These are phyloP conservation scores for Ceratocystis lukuohia DNA, from an alignment of 2,329 filamentous ascomycete genomes.

Conservation along the genomic window DNA sequence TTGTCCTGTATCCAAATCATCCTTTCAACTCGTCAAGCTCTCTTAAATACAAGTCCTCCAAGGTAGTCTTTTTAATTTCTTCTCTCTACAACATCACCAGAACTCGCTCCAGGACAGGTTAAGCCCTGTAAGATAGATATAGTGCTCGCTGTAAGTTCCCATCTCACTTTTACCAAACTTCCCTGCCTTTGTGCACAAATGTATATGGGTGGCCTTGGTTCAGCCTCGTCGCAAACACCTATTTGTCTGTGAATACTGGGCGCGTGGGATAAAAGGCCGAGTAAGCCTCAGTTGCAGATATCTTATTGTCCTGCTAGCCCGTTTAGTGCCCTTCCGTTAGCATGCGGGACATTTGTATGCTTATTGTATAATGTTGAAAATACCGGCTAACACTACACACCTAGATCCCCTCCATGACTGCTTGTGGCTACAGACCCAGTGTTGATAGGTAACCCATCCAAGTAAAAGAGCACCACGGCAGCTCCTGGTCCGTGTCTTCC, in stretches of 20 bases:
- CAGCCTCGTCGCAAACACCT: constrained; percentile 19
- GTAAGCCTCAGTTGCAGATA: not conserved
- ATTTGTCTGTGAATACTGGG: not conserved
- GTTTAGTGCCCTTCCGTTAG: too few species aligned
- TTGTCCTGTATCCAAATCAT: not conserved
- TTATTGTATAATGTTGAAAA: not conserved
- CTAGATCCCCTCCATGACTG: not conserved
- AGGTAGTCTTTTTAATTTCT: not conserved
- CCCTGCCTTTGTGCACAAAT: not conserved
- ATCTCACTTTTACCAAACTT: not conserved
- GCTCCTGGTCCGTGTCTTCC: not conserved
- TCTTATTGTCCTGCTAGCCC: not conserved
- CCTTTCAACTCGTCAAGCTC: not conserved
- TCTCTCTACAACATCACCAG: not conserved
- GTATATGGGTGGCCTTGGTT: not conserved
- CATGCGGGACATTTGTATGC: too few species aligned
- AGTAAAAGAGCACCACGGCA: not conserved
- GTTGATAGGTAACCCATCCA: not conserved
- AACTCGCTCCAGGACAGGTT: not conserved
- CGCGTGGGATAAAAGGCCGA: not conserved
- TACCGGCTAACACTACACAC: not conserved
- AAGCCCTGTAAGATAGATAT: not conserved
- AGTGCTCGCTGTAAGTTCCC: constrained; percentile 10
- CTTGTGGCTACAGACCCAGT: not conserved
- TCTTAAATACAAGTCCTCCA: not conserved